Percentiles rank a stretch among this genome's conserved stretches.
phyloP scores from a whole-genome alignment of 768 basidiomycete species.

The Pleurotus cornucopiae region DNA sequence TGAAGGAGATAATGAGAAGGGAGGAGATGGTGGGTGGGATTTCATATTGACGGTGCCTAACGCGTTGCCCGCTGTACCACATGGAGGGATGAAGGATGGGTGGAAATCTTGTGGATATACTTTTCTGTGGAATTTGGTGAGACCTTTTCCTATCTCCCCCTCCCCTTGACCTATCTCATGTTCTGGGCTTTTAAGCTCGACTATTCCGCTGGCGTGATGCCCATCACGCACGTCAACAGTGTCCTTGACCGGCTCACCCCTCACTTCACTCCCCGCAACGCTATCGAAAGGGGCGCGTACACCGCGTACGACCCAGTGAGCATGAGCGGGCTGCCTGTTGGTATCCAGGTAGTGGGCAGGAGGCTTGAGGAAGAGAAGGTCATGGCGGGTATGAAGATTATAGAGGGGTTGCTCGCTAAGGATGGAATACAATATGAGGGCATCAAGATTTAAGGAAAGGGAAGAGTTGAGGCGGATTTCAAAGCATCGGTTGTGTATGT shows the following conservation, averaged over 20 bases:
- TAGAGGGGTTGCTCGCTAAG: constrained; percentile 30
- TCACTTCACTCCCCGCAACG: constrained; percentile 33
- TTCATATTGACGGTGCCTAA: constrained; percentile 61
- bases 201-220: constrained; percentile 52
- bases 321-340: constrained; percentile 58
- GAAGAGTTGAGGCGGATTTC: not conserved
- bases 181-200: constrained; percentile 30
- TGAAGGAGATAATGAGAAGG: constrained; percentile 26
- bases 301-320: constrained; percentile 43
- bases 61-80: constrained; percentile 50
- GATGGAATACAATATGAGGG: constrained; percentile 21
- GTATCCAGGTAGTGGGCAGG: constrained; percentile 56
- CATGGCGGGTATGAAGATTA: constrained; percentile 52
- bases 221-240: constrained; percentile 50
- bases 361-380: constrained; percentile 65
- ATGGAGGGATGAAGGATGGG: constrained; percentile 47
- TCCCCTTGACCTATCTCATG: not conserved
- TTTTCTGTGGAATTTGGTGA: constrained; percentile 57
- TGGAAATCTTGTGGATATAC: constrained; percentile 56
- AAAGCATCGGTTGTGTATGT: not conserved
- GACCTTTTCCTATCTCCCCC: constrained; percentile 12
- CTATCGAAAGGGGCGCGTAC: constrained; percentile 42
- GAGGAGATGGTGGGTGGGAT: constrained; percentile 32
- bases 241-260: constrained; percentile 32
- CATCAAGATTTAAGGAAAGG: constrained; percentile 9